Conservation (phyloP, 2,329 filamentous ascomycete species). For the Ascocoryne sarcoides region DNA sequence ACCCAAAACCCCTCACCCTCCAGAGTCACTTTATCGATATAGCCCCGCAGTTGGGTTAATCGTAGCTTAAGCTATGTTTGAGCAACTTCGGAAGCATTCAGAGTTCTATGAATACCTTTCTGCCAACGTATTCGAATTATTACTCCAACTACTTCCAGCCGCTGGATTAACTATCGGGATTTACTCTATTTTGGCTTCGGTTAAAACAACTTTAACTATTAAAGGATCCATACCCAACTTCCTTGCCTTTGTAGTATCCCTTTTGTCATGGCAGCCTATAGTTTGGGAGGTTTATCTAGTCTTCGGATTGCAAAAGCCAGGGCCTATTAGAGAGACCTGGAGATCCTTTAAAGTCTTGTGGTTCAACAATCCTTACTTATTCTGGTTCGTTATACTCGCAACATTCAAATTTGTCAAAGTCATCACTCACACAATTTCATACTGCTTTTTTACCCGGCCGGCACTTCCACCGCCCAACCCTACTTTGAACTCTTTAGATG, state of each 20-base stretch:
- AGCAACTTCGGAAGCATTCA: no score
- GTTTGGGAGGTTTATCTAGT: neutral
- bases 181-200: no score
- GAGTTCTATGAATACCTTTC: no score
- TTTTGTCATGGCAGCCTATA: neutral
- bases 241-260: neutral
- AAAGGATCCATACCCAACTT: no score
- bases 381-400: conserved; percentile 6
- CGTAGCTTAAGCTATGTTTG: no score
- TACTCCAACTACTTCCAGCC: no score
- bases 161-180: no score
- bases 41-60: no score
- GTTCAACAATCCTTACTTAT: conserved; percentile 1
- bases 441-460: conserved; percentile 3
- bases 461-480: conserved; percentile 1
- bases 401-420: conserved; percentile 18
- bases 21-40: no score
- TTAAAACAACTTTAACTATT: no score
- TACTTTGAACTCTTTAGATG: conserved; percentile 8
- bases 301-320: neutral
- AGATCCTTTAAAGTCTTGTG: neutral
- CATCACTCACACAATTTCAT: conserved; percentile 14
- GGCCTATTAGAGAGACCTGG: neutral
- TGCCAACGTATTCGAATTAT: no score
- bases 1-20: no score